Evolutionary conservation across 148 eudicot species (phyloP), one percentile per base, ranked within the genome.

Genomic region (Pharnaceum exiguum): DNA sequence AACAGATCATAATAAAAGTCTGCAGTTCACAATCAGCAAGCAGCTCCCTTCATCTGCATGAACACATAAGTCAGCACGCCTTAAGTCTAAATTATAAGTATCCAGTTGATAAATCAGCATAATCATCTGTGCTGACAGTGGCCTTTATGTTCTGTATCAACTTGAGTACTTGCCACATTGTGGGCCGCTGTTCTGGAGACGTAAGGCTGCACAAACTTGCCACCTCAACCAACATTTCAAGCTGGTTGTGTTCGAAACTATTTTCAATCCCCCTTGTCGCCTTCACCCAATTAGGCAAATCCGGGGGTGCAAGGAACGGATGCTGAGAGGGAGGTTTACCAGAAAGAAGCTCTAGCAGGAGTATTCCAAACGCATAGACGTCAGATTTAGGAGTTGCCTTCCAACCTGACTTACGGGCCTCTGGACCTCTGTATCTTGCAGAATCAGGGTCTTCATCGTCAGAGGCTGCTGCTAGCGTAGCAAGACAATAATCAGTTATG

Each of bases 281-380:
- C 58, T 79, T 77, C 38, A 90, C 97, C 97, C 97, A 90, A 46
- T 85, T 82, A 0, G 77, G 77, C 83, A 88, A 69, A 62, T 88
- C 89, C 0, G 77, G 69, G 1, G 93, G 89, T n/a, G 78, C 79
- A 10, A 90, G 85, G 55, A 67, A 82, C 4, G 97, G 97, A 45
- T 86, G 97, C 56, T 83, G 90, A 1, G 90, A 77, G 9, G 97
- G 97, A 28, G 77, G 81, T 45, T 86, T 90, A 9, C 97, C 90
- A 0, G 97, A 77, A 38, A 90, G 49, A 49, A 90, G 90, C 79
- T 90, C 97, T 6, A 90, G 60, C 18, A 90, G 63, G 32, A 90
- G 86, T 36, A 90, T 72, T 9, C 97, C 97, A 54, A 79, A 86
- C 23, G 97, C 80, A 29, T 79, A 90, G 3, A 86, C 97, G 43